Evolutionary conservation across 2,329 filamentous ascomycete genomes (phyloP).

Genomic region (Paecilomyces niveus): DNA sequence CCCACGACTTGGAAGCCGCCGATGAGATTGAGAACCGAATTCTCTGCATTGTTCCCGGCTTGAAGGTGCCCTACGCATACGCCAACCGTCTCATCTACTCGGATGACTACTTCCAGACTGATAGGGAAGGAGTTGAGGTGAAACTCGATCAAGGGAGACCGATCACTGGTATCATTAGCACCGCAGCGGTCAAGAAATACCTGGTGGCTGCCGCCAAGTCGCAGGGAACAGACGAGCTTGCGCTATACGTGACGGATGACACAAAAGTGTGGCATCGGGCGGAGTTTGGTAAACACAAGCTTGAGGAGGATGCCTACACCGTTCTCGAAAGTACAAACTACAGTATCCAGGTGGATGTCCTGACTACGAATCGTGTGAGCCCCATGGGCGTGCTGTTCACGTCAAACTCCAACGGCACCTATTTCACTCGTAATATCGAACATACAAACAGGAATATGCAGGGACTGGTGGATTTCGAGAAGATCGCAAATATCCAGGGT

Average conservation of each 20-base stretch:
- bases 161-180: conserved; percentile 70
- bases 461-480: conserved; percentile 90
- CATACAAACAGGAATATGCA: conserved; percentile 76
- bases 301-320: conserved; percentile 81
- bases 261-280: conserved; percentile 83
- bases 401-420: conserved; percentile 95
- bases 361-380: conserved; percentile 55
- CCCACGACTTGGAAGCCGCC: conserved; percentile 44
- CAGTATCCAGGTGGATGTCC: conserved; percentile 93
- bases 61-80: conserved; percentile 61
- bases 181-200: conserved; percentile 79
- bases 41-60: conserved; percentile 71
- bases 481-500: conserved; percentile 83
- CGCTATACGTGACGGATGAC: conserved; percentile 82
- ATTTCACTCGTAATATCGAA: conserved; percentile 85
- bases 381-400: conserved; percentile 86
- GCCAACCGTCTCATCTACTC: conserved; percentile 75
- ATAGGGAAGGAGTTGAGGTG: conserved; percentile 57
- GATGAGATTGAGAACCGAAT: conserved; percentile 63
- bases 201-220: conserved; percentile 77
- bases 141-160: conserved; percentile 66
- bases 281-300: conserved; percentile 79
- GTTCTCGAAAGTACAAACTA: conserved; percentile 95
- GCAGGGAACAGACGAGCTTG: conserved; percentile 77
- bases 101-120: conserved; percentile 68